A percentile compares a stretch with the other conserved stretches of the same genome.
Evolutionary conservation across 352 stramenopile genomes (phyloP).

Genomic region (Globisporangium lucens): DNA sequence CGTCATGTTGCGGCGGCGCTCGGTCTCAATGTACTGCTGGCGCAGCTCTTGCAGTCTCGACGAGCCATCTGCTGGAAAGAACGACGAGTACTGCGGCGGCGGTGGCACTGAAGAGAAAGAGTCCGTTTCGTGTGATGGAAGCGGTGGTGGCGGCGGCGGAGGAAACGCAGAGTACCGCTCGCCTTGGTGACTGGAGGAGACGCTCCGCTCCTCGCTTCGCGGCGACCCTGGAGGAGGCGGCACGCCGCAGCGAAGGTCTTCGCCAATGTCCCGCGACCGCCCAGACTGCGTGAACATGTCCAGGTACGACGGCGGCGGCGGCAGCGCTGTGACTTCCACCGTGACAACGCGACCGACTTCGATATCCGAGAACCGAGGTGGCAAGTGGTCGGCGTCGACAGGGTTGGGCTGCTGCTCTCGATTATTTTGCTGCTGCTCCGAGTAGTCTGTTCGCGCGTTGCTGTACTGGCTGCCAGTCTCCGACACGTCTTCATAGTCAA

Average conservation of each 20-base stretch:
- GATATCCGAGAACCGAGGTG: constrained; percentile 40
- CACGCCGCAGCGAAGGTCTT: neutral
- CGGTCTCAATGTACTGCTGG: constrained; percentile 65
- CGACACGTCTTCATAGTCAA: constrained; percentile 15
- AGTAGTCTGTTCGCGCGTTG: constrained; percentile 6
- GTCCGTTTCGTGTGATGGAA: constrained; percentile 10
- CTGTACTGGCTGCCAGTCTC: constrained; percentile 19
- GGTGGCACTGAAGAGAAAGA: constrained; percentile 15
- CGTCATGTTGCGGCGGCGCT: constrained; percentile 52
- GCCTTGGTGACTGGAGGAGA: constrained; percentile 15
- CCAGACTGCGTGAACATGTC: constrained; percentile 39
- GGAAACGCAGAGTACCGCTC: neutral
- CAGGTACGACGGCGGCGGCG: constrained; percentile 34
- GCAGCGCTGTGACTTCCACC: constrained; percentile 22
- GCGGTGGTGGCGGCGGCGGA: constrained; percentile 5
- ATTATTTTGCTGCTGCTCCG: neutral
- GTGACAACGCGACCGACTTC: constrained; percentile 30
- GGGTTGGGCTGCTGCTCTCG: neutral
- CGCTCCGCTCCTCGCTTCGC: constrained; percentile 20
- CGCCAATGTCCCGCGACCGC: constrained; percentile 12
- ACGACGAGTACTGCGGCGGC: constrained; percentile 24
- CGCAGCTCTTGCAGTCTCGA: constrained; percentile 53
- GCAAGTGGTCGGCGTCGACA: constrained; percentile 8
- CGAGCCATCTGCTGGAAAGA: constrained; percentile 7
- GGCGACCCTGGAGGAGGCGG: constrained; percentile 17